Evolutionary conservation across 768 basidiomycete genomes (phyloP).

Genomic region (Mycena filopes): DNA sequence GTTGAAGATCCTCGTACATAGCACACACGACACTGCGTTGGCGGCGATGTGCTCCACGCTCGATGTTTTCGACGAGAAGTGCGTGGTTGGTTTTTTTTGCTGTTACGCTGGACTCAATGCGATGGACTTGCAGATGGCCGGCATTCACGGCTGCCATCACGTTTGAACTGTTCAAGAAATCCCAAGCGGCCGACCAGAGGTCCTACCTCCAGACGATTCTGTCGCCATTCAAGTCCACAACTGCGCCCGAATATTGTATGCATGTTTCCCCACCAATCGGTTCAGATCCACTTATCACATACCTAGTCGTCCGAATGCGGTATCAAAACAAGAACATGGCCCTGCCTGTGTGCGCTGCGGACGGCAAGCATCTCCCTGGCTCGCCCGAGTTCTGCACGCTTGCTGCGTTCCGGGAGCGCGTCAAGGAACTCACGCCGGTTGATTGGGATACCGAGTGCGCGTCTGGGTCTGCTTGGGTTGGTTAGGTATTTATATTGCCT

Average conservation of each 20-base stretch:
- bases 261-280: background rate
- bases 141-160: constrained; percentile 79
- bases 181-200: constrained; percentile 26
- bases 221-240: constrained; percentile 46
- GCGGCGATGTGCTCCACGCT: constrained; percentile 72
- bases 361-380: constrained; percentile 75
- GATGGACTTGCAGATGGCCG: constrained; percentile 65
- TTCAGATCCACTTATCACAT: background rate
- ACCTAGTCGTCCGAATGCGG: constrained; percentile 74
- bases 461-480: constrained; percentile 44
- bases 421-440: constrained; percentile 70
- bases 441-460: constrained; percentile 76
- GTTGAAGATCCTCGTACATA: constrained; percentile 73
- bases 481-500: background rate
- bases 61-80: constrained; percentile 80
- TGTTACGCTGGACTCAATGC: no score
- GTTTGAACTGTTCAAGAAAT: constrained; percentile 75
- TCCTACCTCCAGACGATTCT: constrained; percentile 53
- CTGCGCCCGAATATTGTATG: constrained; percentile 57
- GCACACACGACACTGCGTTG: constrained; percentile 78
- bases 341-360: constrained; percentile 71
- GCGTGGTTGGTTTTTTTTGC: constrained; percentile 28
- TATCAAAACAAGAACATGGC: constrained; percentile 75
- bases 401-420: constrained; percentile 67
- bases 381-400: constrained; percentile 81